These are phyloP conservation scores for Tuctoria greenei DNA, from an alignment of 176 grass and related monocot genomes.

Conservation along the genomic window DNA sequence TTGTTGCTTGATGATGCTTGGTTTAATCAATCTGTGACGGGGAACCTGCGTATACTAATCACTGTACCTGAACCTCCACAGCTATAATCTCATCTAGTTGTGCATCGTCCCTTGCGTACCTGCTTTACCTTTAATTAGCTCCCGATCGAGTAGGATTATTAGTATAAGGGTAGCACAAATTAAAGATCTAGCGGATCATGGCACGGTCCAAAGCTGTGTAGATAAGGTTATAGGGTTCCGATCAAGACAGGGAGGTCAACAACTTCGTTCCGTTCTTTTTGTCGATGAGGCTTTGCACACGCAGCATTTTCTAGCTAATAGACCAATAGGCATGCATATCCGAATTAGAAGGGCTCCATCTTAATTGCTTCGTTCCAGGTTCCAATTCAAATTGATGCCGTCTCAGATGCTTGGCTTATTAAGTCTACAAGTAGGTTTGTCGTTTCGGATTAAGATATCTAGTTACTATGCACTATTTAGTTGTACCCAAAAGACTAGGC, in stretches of 20 bases:
- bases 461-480: too few relatives aligned
- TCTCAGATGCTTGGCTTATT: background rate
- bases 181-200: constrained; percentile 43
- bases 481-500: too few relatives aligned
- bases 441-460: background rate
- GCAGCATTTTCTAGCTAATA: background rate
- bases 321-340: background rate
- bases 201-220: background rate
- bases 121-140: constrained; percentile 17
- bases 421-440: background rate
- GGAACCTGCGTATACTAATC: constrained; percentile 40
- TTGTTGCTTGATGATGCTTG: constrained; percentile 46
- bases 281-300: background rate
- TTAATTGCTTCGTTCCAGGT: background rate
- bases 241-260: constrained; percentile 42
- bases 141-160: constrained; percentile 21
- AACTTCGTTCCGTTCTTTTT: constrained; percentile 3
- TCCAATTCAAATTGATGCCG: background rate
- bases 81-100: background rate
- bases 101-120: constrained; percentile 34
- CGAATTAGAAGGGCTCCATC: background rate
- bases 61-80: constrained; percentile 2
- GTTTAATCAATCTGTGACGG: constrained; percentile 53
- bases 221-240: constrained; percentile 3
- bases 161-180: constrained; percentile 13